Evolutionary conservation across 2,329 filamentous ascomycete genomes (phyloP), one percentile per base, ranked within the genome.

Genomic region (Fonsecaea pedrosoi): DNA sequence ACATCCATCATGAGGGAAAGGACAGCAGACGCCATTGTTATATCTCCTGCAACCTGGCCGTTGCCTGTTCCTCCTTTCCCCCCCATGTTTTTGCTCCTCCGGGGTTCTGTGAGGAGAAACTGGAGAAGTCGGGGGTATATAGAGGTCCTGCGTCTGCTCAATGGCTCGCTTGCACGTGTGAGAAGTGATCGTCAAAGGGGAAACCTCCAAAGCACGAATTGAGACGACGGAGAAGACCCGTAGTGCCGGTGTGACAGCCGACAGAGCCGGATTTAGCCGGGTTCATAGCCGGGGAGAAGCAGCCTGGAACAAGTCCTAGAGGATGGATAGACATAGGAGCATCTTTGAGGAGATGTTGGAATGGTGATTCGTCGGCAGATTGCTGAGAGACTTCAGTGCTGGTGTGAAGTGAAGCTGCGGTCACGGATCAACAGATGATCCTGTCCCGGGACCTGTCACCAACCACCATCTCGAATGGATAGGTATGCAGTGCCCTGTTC

Each of bases 81-180:
- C 42, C 18, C 25, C 45, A 50, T 32, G 30, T 25, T 12, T 12
- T 30, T 25, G 45, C 21, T 50, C 15, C 45, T 50, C 45, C 45
- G 45, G 45, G 45, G 25, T 30, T 50, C 25, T 21, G 45, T 50
- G 18, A 25, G 45, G 45, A 50, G 45, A 50, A 50, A 10, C 45
- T 50, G 45, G 45, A 50, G 45, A 50, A 25, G 45, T 4, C 10
- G 21, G 12, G 12, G 21, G 45, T 25, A 25, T 40, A 40, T 50
- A 50, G 45, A 25, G 21, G 21, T 50, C 3, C 45, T 50, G 45
- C 45, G 25, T 18, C 4, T 9, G 21, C 45, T 30, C 45, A 50
- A 15, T 50, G 18, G 45, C 45, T 50, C 45, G 45, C 45, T 30
- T 50, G 25, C 21, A 30, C 45, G 45, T 50, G 8, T 21, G 18